Percentiles rank a stretch among this genome's conserved stretches.
These are phyloP conservation scores for Erucastrum elatum DNA, from an alignment of 345 rosid genomes.

Conservation along the genomic window DNA sequence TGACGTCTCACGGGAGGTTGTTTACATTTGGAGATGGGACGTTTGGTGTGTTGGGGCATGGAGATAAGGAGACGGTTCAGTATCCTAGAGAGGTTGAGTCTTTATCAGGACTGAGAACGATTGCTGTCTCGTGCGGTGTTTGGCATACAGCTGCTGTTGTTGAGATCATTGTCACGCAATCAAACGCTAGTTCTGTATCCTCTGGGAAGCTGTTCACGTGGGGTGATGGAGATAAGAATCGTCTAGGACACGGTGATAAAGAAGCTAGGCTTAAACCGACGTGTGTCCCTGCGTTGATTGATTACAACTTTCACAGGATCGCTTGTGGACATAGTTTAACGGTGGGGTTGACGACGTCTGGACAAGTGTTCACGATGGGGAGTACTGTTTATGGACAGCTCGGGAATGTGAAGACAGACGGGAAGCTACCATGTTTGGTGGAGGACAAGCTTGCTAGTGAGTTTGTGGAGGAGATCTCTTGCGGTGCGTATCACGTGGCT, in stretches of 20 bases:
- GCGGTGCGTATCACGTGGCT: slow-evolving; percentile 93
- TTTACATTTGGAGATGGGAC: slow-evolving; percentile 84
- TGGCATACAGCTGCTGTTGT: slow-evolving; percentile 99
- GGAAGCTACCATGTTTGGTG: slow-evolving; percentile 70
- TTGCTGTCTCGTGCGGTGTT: slow-evolving; percentile 92
- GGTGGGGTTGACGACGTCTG: slow-evolving; percentile 82
- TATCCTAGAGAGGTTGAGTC: slow-evolving; percentile 92
- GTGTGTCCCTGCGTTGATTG: slow-evolving; percentile 86
- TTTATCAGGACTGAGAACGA: slow-evolving; percentile 76
- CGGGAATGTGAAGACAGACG: slow-evolving; percentile 75
- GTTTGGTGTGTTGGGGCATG: slow-evolving; percentile 96
- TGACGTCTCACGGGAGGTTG: slow-evolving; percentile 79
- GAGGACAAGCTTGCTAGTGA: slow-evolving; percentile 78
- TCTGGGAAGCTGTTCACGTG: slow-evolving; percentile 92
- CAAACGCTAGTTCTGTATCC: slow-evolving; percentile 62
- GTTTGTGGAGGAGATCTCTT: slow-evolving; percentile 77
- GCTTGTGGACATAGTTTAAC: slow-evolving; percentile 96
- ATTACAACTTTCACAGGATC: slow-evolving; percentile 76
- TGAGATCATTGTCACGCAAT: slow-evolving; percentile 82
- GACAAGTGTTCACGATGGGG: slow-evolving; percentile 87
- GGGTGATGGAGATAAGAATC: slow-evolving; percentile 98
- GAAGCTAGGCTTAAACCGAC: slow-evolving; percentile 77
- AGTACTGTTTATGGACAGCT: slow-evolving; percentile 96
- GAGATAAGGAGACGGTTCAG: slow-evolving; percentile 65
- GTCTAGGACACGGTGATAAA: slow-evolving; percentile 96